Base-by-base conservation (phyloP, 257 asterid species). In the Coffea eugenioides region DNA sequence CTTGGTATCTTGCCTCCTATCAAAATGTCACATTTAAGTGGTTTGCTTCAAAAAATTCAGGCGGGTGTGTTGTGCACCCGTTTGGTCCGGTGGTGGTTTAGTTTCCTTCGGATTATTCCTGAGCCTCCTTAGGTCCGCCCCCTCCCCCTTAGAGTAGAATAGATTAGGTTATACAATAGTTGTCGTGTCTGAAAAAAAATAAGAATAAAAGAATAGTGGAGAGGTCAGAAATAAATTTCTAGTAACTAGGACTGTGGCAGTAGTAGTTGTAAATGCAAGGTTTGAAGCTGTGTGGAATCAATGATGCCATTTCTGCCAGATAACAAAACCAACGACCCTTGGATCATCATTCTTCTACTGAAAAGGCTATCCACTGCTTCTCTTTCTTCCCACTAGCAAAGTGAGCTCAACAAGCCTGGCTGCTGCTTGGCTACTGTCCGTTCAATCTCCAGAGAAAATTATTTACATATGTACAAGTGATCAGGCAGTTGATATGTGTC, bases 301-400 rank as follows among this genome's bases (percentile, higher is more conserved):
- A 73, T 72, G 49, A 71, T 71, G 56, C 73, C 68, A 43, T 52
- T 78, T 45, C 39, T 21, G 65, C 74, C 78, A 73, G 65, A 71
- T 31, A 73, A 73, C 78, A 72, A 18, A 57, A 61, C 71, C 77
- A 71, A 59, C 77, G 18, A 59, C 83, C 73, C 62, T 49, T 76
- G 6, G 34, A 25, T 66, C 83, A 90, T 86, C 74, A 86, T 89
- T 81, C 83, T 80, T 69, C 82, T 36, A 21, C 51, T 36, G 74
- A 75, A 75, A 86, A 83, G 69, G 80, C 77, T 5, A 69, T 41
- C 87, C 81, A 75, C 88, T 79, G 13, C 73, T 81, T 79, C 83
- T 81, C 87, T 70, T 82, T 74, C 84, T 79, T 69, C 74, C 87
- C 89, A 81, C 90, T 85, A 52, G 14, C 34, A 45, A 41, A 25